These are phyloP conservation scores for Beverwykella pulmonaria DNA, from an alignment of 495 filamentous ascomycete species.

Conservation along the genomic window DNA sequence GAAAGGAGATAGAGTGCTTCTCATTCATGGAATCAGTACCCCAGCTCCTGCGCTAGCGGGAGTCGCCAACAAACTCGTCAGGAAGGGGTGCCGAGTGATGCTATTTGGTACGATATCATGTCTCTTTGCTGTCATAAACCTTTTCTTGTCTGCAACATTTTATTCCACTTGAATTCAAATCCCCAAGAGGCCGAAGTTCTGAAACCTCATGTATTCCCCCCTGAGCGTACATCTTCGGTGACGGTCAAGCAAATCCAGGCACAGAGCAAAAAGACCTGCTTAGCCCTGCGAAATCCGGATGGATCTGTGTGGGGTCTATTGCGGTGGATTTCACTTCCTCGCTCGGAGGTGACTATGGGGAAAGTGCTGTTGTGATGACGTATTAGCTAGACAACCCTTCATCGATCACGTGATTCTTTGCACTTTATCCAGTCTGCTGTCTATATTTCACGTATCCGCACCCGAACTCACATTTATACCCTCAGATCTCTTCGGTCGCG, in stretches of 20 bases:
- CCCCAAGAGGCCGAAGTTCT: background rate
- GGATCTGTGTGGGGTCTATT: no score
- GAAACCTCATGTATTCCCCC: background rate
- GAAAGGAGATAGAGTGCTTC: slow-evolving; percentile 72
- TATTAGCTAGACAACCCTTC: background rate
- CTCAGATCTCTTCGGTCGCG: slow-evolving; percentile 73
- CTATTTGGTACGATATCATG: slow-evolving; percentile 63
- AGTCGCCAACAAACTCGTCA: slow-evolving; percentile 69
- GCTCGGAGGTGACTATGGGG: no score
- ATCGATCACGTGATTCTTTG: background rate
- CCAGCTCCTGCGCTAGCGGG: slow-evolving; percentile 72
- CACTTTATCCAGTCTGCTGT: background rate
- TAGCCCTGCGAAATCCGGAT: no score
- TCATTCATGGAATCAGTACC: slow-evolving; percentile 86
- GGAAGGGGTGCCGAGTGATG: slow-evolving; percentile 79
- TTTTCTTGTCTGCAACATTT: background rate
- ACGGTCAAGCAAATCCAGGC: background rate
- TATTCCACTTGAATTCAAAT: background rate
- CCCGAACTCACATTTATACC: background rate
- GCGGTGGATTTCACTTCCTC: no score
- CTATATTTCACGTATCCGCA: background rate
- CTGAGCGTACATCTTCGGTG: background rate
- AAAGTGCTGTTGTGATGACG: no score
- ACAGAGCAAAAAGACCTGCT: no score
- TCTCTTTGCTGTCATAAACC: background rate